Conservation (phyloP, 2,329 filamentous ascomycete species). For the Penicillium sp. region DNA sequence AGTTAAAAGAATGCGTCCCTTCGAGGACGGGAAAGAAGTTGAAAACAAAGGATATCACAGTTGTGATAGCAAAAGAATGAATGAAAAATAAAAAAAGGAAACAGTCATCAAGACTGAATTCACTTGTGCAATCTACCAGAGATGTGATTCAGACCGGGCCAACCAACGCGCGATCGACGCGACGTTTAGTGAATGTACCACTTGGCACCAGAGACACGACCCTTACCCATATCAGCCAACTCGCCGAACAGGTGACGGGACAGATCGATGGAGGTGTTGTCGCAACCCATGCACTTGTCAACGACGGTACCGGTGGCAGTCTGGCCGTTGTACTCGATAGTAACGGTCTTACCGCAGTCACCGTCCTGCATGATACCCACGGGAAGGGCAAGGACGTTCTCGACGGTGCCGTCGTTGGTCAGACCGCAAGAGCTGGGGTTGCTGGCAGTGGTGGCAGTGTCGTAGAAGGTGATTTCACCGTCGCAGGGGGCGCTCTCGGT, state of each 20-base stretch:
- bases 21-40: conserved; percentile 18
- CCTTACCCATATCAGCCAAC: conserved; percentile 40
- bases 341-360: conserved; percentile 66
- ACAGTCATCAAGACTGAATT: conserved; percentile 22
- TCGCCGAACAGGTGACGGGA: conserved; percentile 55
- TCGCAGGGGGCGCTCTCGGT: conserved; percentile 29
- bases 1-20: not conserved
- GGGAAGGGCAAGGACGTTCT: conserved; percentile 68
- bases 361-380: conserved; percentile 64
- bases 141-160: conserved; percentile 9
- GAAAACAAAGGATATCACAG: conserved; percentile 9
- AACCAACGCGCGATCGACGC: conserved; percentile 20
- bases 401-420: conserved; percentile 54
- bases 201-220: conserved; percentile 44
- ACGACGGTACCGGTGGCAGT: conserved; percentile 57
- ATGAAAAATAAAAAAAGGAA: conserved; percentile 14
- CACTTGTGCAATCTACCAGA: conserved; percentile 24
- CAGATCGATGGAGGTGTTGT: conserved; percentile 55
- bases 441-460: conserved; percentile 59
- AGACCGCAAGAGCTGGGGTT: conserved; percentile 55
- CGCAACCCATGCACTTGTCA: conserved; percentile 75
- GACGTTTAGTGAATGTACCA: conserved; percentile 38
- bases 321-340: conserved; percentile 59
- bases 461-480: conserved; percentile 73
- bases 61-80: conserved; percentile 11